Evolutionary conservation across 23 red algal genomes (phyloP).

Genomic region (Gracilaria gracilis): DNA sequence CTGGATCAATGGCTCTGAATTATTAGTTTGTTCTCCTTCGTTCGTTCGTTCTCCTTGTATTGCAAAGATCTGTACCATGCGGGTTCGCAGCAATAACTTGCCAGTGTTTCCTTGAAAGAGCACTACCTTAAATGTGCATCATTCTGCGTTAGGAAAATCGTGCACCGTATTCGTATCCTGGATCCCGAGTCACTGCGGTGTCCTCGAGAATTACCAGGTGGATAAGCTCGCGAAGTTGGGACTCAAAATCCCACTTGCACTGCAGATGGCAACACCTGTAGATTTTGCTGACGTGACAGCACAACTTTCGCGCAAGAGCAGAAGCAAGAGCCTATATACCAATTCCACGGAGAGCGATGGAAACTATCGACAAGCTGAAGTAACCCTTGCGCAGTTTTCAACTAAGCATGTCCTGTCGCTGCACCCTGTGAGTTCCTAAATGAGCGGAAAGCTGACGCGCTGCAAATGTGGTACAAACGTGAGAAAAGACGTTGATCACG

Average conservation of each 20-base stretch:
- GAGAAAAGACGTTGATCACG: constrained; percentile 31
- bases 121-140: too few relatives aligned
- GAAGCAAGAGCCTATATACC: neutral
- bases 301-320: neutral
- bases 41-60: too few relatives aligned
- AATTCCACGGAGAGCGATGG: neutral
- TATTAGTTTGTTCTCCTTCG: too few relatives aligned
- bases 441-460: neutral
- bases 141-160: too few relatives aligned
- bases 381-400: constrained; percentile 1
- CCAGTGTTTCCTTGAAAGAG: too few relatives aligned
- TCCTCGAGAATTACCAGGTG: neutral
- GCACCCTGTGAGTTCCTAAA: constrained; percentile 21
- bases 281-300: constrained; percentile 22
- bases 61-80: too few relatives aligned
- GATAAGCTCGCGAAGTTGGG: neutral
- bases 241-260: constrained; percentile 12
- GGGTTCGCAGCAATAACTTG: too few relatives aligned
- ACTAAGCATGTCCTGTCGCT: constrained; percentile 5
- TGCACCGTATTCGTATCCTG: too few relatives aligned
- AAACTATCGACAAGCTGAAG: constrained; percentile 23
- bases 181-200: too few relatives aligned
- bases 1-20: too few relatives aligned
- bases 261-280: neutral
- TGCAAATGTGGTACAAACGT: constrained; percentile 6